These are phyloP conservation scores for Pseudogymnoascus sp. DNA, from an alignment of 2,329 filamentous ascomycete genomes.

Conservation along the genomic window DNA sequence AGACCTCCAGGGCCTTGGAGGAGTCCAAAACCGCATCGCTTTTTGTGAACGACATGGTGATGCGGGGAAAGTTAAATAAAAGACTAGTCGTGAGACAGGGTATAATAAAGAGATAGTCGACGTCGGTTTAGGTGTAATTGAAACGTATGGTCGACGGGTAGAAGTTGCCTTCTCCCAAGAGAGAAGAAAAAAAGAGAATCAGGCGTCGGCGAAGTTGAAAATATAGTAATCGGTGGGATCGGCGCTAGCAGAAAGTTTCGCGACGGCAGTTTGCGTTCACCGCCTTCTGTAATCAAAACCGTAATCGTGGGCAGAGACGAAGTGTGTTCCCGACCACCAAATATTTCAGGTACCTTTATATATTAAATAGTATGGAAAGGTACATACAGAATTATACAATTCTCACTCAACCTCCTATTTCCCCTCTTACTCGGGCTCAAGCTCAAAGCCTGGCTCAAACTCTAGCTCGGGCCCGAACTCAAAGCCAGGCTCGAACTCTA, in stretches of 20 bases:
- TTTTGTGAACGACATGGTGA: slow-evolving; percentile 35
- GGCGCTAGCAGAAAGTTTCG: slow-evolving; percentile 10
- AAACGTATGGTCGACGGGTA: slow-evolving; percentile 49
- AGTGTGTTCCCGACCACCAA: no score
- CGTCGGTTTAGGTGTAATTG: slow-evolving; percentile 31
- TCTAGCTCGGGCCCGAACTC: no score
- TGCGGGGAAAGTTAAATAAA: slow-evolving; percentile 34
- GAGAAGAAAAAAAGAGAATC: slow-evolving; percentile 35
- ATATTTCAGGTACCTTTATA: no score
- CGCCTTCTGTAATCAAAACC: background rate
- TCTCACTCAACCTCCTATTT: no score
- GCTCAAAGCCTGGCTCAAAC: no score
- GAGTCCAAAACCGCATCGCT: slow-evolving; percentile 40
- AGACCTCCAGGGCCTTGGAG: slow-evolving; percentile 66
- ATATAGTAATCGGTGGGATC: background rate
- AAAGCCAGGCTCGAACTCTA: no score
- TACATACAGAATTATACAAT: no score
- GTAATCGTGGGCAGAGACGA: no score
- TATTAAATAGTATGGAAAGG: no score
- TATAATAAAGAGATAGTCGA: slow-evolving; percentile 31
- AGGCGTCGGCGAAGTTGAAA: background rate
- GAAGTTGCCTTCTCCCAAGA: slow-evolving; percentile 49
- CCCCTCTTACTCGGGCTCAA: no score
- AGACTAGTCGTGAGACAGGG: slow-evolving; percentile 17
- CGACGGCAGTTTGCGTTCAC: slow-evolving; percentile 5